These are phyloP conservation scores for Zymoseptoria crescenta DNA, from an alignment of 2,329 filamentous ascomycete genomes.

Conservation along the genomic window DNA sequence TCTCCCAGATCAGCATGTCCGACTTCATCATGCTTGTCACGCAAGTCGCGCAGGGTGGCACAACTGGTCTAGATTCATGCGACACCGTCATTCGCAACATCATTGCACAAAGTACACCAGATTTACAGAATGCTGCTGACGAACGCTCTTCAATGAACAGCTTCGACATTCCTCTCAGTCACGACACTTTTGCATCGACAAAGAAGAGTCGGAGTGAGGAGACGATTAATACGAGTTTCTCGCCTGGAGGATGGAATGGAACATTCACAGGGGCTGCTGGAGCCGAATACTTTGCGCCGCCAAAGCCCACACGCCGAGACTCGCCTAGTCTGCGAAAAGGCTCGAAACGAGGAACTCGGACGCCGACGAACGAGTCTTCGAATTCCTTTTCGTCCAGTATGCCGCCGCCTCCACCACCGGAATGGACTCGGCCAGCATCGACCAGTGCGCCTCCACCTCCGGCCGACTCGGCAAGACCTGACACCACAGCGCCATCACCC, in stretches of 20 bases:
- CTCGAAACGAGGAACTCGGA: constrained; percentile 8
- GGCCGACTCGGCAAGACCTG: constrained; percentile 6
- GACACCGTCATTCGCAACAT: constrained; percentile 14
- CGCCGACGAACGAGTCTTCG: constrained; percentile 9
- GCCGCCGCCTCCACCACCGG: constrained; percentile 5
- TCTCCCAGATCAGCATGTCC: constrained; percentile 19
- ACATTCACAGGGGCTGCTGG: constrained; percentile 33
- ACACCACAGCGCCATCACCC: background rate
- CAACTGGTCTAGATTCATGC: constrained; percentile 11
- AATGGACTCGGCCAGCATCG: background rate
- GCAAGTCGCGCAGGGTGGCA: constrained; percentile 11
- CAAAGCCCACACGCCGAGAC: constrained; percentile 8
- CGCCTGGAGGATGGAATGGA: constrained; percentile 39
- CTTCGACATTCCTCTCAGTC: constrained; percentile 25
- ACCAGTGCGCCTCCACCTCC: constrained; percentile 8
- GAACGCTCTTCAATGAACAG: constrained; percentile 14
- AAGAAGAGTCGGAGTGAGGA: constrained; percentile 41
- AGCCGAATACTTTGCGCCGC: constrained; percentile 35
- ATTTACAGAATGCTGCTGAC: constrained; percentile 19
- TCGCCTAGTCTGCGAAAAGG: constrained; percentile 12
- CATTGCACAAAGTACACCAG: constrained; percentile 10
- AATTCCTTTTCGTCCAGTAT: constrained; percentile 4
- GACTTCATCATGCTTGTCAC: constrained; percentile 21
- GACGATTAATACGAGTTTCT: constrained; percentile 44
- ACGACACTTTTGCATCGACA: constrained; percentile 19